phyloP scores from a whole-genome alignment of 2,329 filamentous ascomycete genomes.

The Fusarium sp. region DNA sequence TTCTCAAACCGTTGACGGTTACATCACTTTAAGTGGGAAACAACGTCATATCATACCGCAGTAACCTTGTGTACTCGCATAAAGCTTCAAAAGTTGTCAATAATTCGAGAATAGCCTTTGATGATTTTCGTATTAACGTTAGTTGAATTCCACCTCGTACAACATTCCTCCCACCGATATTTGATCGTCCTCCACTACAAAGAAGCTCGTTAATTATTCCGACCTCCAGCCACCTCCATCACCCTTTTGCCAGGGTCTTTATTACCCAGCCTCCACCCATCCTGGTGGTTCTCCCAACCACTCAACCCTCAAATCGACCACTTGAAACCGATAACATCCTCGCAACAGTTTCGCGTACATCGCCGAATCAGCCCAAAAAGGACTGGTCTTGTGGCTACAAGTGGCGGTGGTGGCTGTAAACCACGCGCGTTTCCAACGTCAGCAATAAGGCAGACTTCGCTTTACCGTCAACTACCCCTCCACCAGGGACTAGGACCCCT shows the following conservation, averaged over 20 bases:
- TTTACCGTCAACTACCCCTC: slow-evolving; percentile 31
- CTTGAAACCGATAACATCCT: slow-evolving; percentile 35
- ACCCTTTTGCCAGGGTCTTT: slow-evolving; percentile 16
- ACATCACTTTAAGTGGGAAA: slow-evolving; percentile 24
- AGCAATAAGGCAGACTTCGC: slow-evolving; percentile 31
- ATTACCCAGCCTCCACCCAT: slow-evolving; percentile 32
- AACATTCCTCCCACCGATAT: slow-evolving; percentile 24
- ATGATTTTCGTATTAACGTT: not conserved
- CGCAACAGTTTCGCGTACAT: slow-evolving; percentile 21
- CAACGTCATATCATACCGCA: slow-evolving; percentile 23
- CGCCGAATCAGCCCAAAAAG: slow-evolving; percentile 18
- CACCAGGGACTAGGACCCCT: slow-evolving; percentile 26
- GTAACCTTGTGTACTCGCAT: slow-evolving; percentile 9
- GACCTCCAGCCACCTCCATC: slow-evolving; percentile 34
- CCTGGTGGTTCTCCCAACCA: slow-evolving; percentile 27
- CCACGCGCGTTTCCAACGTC: slow-evolving; percentile 26
- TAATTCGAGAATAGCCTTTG: not conserved
- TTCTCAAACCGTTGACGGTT: not conserved
- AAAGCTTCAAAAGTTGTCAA: not conserved
- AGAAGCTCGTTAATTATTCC: slow-evolving; percentile 13
- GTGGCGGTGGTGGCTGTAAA: slow-evolving; percentile 39
- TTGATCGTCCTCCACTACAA: slow-evolving; percentile 14
- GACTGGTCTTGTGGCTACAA: slow-evolving; percentile 25
- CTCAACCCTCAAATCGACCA: slow-evolving; percentile 21
- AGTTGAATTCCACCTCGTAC: slow-evolving; percentile 5